phyloP scores from a whole-genome alignment of 352 stramenopile species.

The Pythium pyrilobum region DNA sequence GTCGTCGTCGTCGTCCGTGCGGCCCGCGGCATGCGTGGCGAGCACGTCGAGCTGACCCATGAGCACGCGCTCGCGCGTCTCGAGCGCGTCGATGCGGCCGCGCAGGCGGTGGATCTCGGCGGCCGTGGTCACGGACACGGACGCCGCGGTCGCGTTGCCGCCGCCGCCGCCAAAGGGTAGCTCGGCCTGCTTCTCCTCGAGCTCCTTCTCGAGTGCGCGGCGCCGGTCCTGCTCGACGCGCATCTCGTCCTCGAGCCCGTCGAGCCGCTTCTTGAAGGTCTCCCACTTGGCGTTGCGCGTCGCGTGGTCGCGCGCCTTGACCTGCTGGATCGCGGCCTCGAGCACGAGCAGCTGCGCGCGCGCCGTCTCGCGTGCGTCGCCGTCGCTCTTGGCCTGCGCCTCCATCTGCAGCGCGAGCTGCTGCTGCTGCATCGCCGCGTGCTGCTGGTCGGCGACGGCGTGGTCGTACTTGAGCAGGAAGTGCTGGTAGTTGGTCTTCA shows the following conservation, averaged over 20 bases:
- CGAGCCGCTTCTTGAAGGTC: constrained; percentile 62
- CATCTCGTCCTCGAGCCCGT: constrained; percentile 61
- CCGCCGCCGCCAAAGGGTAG: constrained; percentile 21
- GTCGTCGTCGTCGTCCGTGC: constrained; percentile 17
- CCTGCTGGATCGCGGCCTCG: constrained; percentile 36
- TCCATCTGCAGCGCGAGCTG: constrained; percentile 59
- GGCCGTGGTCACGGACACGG: constrained; percentile 12
- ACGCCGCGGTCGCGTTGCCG: not conserved
- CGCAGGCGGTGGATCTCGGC: constrained; percentile 41
- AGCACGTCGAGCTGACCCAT: constrained; percentile 46
- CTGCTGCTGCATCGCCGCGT: constrained; percentile 43
- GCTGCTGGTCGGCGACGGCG: constrained; percentile 43
- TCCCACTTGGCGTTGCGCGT: constrained; percentile 65
- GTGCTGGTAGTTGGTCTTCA: constrained; percentile 82
- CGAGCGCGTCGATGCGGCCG: constrained; percentile 52
- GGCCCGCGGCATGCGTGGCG: constrained; percentile 19
- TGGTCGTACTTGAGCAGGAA: constrained; percentile 68
- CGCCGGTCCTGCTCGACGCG: constrained; percentile 43
- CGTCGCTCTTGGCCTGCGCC: constrained; percentile 29
- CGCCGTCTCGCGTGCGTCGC: constrained; percentile 29
- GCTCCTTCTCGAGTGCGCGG: constrained; percentile 54
- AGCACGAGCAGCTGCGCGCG: constrained; percentile 33
- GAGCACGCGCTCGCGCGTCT: constrained; percentile 61
- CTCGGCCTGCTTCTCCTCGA: constrained; percentile 40
- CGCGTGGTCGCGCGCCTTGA: constrained; percentile 55